Evolutionary conservation across 257 asterid species (phyloP).

Genomic region (Datura wrightii): DNA sequence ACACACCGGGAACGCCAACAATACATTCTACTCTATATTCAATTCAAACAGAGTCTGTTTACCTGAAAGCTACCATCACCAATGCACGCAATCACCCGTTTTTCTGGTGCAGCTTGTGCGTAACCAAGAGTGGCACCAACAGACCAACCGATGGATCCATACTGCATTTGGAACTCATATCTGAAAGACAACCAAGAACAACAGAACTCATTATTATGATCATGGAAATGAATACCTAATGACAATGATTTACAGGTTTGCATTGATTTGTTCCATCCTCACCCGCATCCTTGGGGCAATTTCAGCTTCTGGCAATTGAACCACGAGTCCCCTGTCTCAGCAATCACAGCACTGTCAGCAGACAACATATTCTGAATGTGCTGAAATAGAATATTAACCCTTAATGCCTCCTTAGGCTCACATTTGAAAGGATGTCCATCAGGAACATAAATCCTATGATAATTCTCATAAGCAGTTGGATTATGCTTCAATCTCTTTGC

Average conservation of each 20-base stretch:
- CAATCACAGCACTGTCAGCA: slow-evolving; percentile 68
- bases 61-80: slow-evolving; percentile 97
- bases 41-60: neutral
- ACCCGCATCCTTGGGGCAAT: slow-evolving; percentile 77
- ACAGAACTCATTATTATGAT: neutral
- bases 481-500: slow-evolving; percentile 64
- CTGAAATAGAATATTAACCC: slow-evolving; percentile 73
- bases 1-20: neutral
- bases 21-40: neutral
- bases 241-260: neutral
- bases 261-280: slow-evolving; percentile 27
- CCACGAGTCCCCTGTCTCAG: slow-evolving; percentile 93
- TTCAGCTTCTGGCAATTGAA: slow-evolving; percentile 81
- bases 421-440: slow-evolving; percentile 68
- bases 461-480: slow-evolving; percentile 76
- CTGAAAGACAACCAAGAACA: slow-evolving; percentile 41
- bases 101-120: slow-evolving; percentile 73
- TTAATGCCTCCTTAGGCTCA: slow-evolving; percentile 62
- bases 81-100: slow-evolving; percentile 76
- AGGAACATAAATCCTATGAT: slow-evolving; percentile 72
- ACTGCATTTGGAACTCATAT: slow-evolving; percentile 84
- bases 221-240: neutral
- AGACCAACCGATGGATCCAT: slow-evolving; percentile 92
- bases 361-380: slow-evolving; percentile 75
- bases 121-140: slow-evolving; percentile 92